Evolutionary conservation across 495 filamentous ascomycete species (phyloP), one percentile per base, ranked within the genome.

Genomic region (Penicillium tannophilum): DNA sequence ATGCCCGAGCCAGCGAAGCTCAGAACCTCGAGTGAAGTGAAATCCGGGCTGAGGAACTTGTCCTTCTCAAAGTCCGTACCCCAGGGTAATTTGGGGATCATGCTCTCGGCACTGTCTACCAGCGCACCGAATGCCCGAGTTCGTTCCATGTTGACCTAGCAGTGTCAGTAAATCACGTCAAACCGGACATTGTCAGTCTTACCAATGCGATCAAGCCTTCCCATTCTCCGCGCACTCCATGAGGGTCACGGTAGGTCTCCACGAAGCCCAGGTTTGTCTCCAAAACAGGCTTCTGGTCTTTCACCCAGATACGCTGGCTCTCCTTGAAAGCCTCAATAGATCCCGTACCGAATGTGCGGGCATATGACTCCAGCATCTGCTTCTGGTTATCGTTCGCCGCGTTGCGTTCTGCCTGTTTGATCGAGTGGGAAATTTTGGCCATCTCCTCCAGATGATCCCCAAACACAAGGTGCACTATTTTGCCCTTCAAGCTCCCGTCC

Each of bases 251-350:
- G 68, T 98, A 98, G 0, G 93, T 96, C 76, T 98, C 94, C 42
- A 98, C 88, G 66, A 98, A 98, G 1, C 94, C 94, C 55, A 98
- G 85, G 70, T 98, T 93, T 17, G 83, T 89, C 72, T 98, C 94
- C 17, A 98, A 86, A 71, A 84, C 86, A 7, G 94, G 94, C 16
- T 91, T 88, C 58, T 93, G 90, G 62, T 98, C 93, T 52, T 89
- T 85, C 45, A 98, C 93, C 94, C 94, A 98, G 62, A 86, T 85
- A 50, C 92, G 81, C 71, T 98, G 94, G 62, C 85, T 87, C 64
- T 96, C 89, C 77, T 95, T 96, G 81, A 92, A 96, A 30, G 90
- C 89, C 51, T 90, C 78, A 26, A 97, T 83, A 14, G 91, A 96
- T 17, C 94, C 94, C 46, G 87, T 83, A 17, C 87, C 82, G 65